Evolutionary conservation across 2,329 filamentous ascomycete genomes (phyloP).

Genomic region (Monosporascus sp.): DNA sequence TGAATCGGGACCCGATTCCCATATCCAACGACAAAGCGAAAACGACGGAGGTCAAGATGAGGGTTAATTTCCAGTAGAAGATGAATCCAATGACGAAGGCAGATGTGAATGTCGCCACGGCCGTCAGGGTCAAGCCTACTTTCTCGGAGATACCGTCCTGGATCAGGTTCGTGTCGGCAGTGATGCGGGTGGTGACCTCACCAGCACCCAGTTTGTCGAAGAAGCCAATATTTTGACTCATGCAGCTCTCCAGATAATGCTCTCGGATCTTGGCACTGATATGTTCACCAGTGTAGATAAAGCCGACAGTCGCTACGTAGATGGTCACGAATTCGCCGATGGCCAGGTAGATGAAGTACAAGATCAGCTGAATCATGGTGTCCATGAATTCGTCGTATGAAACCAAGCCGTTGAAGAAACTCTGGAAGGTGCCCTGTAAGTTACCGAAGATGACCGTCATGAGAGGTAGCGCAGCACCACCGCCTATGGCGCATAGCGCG

Average conservation of each 20-base stretch:
- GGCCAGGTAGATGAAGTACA: conserved; percentile 83
- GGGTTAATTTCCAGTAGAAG: conserved; percentile 86
- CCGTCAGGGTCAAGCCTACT: conserved; percentile 70
- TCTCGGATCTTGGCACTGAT: conserved; percentile 74
- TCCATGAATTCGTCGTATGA: conserved; percentile 51
- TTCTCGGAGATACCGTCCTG: conserved; percentile 94
- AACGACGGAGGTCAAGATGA: conserved; percentile 80
- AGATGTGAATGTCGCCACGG: conserved; percentile 75
- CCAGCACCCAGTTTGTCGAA: conserved; percentile 91
- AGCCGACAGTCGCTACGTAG: conserved; percentile 79
- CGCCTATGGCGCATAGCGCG: conserved; percentile 60
- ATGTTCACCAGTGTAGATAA: conserved; percentile 82
- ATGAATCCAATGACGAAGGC: conserved; percentile 88
- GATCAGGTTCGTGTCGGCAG: conserved; percentile 86
- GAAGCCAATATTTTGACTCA: conserved; percentile 85
- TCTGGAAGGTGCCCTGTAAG: conserved; percentile 66
- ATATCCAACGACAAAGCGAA: conserved; percentile 74
- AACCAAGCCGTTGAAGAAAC: conserved; percentile 48
- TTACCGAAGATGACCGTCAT: conserved; percentile 81
- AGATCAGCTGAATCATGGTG: conserved; percentile 57
- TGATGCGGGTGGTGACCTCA: conserved; percentile 91
- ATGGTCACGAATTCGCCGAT: conserved; percentile 73
- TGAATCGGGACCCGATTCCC: conserved; percentile 66
- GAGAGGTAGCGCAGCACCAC: conserved; percentile 69
- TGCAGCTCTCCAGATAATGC: conserved; percentile 76